Evolutionary conservation across 257 asterid species (phyloP), one percentile per base, ranked within the genome.

Genomic region (Capsicum rhomboideum): DNA sequence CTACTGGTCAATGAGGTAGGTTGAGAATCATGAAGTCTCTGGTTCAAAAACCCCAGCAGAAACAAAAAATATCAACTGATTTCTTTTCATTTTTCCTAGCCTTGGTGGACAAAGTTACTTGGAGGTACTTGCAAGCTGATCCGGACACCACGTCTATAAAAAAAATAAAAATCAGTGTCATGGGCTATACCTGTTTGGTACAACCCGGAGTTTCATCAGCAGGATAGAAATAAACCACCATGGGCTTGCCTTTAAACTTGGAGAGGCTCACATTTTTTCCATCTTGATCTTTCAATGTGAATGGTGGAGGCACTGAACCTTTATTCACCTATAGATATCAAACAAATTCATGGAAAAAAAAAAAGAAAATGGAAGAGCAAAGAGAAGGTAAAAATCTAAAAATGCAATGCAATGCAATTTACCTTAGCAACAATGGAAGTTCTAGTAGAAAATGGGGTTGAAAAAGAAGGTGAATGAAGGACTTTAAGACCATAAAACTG

Each of bases 191-290:
- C 97, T 97, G 98, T 84, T 95, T 97, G 86, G 98, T 97, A 87
- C 99, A 97, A 37, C 99, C 98, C 67, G 98, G 98, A 85, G 94
- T 88, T 87, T 93, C 99, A 87, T 97, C 99, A 84, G 96, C 99
- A 85, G 98, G 99, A 89, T 97, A 97, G 97, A 97, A 97, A 87
- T 97, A 97, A 85, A 97, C 92, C 80, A 97, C 90, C 2, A 92
- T 93, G 21, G 99, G 99, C 92, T 90, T 97, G 75, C 98, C 99
- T 88, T 97, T 97, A 88, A 89, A 95, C 72, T 97, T 93, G 54
- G 98, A 90, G 26, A 97, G 94, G 88, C 89, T 91, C 85, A 93
- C 98, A 82, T 83, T 87, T 88, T 54, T 97, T 52, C 99, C 99
- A 90, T 92, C 91, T 88, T 97, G 99, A 89, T 97, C 97, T 86